Conservation (phyloP, 805 yeast genomes). For the Ogataea henricii region DNA sequence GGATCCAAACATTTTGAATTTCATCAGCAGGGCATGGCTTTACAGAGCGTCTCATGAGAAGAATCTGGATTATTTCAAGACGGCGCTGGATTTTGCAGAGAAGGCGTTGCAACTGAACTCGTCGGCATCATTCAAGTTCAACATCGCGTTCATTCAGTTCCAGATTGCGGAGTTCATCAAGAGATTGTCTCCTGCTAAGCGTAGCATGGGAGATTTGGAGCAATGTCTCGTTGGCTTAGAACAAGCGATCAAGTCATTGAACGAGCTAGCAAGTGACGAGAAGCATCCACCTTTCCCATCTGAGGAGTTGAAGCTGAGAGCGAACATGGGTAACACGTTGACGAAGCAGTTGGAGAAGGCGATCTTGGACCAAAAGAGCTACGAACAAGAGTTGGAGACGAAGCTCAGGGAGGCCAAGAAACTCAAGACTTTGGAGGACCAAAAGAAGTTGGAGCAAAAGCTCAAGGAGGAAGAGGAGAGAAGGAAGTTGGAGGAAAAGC, state of each 20-base stretch:
- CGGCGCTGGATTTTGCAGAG: slow-evolving; percentile 62
- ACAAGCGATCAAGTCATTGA: slow-evolving; percentile 60
- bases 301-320: slow-evolving; percentile 80
- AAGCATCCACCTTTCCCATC: slow-evolving; percentile 75
- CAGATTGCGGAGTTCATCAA: slow-evolving; percentile 84
- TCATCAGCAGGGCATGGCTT: slow-evolving; percentile 88
- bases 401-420: slow-evolving; percentile 76
- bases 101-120: slow-evolving; percentile 50
- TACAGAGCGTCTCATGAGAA: slow-evolving; percentile 71
- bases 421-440: slow-evolving; percentile 57
- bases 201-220: slow-evolving; percentile 64
- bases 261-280: slow-evolving; percentile 54
- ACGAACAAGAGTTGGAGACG: slow-evolving; percentile 55
- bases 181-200: slow-evolving; percentile 57
- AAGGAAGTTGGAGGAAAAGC: slow-evolving; percentile 46
- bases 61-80: slow-evolving; percentile 58
- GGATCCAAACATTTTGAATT: slow-evolving; percentile 66
- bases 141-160: slow-evolving; percentile 79
- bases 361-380: slow-evolving; percentile 69
- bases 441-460: slow-evolving; percentile 42
- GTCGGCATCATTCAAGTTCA: slow-evolving; percentile 61
- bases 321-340: slow-evolving; percentile 82
- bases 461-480: slow-evolving; percentile 47
- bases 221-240: slow-evolving; percentile 56
- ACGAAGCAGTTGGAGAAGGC: slow-evolving; percentile 69